These are phyloP conservation scores for Dissophora globulifera DNA, from an alignment of 192 early-diverging fungal species.

Conservation along the genomic window DNA sequence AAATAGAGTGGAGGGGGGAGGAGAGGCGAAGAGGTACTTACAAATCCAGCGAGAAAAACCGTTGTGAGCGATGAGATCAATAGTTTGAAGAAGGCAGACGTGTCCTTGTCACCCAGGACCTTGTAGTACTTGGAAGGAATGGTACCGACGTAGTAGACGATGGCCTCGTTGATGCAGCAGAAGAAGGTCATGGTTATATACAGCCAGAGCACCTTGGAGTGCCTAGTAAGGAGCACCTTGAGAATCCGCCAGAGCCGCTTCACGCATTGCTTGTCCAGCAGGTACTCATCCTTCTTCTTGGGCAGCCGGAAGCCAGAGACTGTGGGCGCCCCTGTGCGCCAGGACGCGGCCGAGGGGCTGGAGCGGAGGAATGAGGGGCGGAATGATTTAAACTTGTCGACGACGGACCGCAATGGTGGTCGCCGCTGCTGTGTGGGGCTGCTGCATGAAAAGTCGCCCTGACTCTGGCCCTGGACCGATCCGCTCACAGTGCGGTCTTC, in stretches of 20 bases:
- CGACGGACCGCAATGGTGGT: conserved; percentile 14
- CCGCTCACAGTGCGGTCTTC: conserved; percentile 43
- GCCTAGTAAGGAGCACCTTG: conserved; percentile 31
- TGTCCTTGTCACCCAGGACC: conserved; percentile 74
- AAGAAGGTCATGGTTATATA: conserved; percentile 57
- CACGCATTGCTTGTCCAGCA: conserved; percentile 50
- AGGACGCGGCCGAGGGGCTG: not conserved
- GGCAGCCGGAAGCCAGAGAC: conserved; percentile 2
- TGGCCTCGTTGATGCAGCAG: conserved; percentile 57
- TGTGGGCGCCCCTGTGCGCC: not conserved
- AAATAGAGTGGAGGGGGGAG: not conserved
- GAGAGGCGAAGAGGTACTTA: conserved; percentile 33
- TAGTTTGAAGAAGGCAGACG: conserved; percentile 66
- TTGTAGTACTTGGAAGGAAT: conserved; percentile 80
- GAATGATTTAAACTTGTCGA: conserved; percentile 17
- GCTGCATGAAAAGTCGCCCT: too few relatives aligned
- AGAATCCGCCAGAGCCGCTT: conserved; percentile 46
- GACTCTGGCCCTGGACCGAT: conserved; percentile 6
- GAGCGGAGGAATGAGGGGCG: conserved; percentile 20
- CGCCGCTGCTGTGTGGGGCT: too few relatives aligned
- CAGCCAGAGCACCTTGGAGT: conserved; percentile 51
- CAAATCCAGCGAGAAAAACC: conserved; percentile 68
- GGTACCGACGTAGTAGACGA: conserved; percentile 77
- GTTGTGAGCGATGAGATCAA: conserved; percentile 62
- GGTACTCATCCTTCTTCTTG: conserved; percentile 35